Evolutionary conservation across 176 grass and related monocot species (phyloP), one percentile per base, ranked within the genome.

Genomic region (Chloris gayana): DNA sequence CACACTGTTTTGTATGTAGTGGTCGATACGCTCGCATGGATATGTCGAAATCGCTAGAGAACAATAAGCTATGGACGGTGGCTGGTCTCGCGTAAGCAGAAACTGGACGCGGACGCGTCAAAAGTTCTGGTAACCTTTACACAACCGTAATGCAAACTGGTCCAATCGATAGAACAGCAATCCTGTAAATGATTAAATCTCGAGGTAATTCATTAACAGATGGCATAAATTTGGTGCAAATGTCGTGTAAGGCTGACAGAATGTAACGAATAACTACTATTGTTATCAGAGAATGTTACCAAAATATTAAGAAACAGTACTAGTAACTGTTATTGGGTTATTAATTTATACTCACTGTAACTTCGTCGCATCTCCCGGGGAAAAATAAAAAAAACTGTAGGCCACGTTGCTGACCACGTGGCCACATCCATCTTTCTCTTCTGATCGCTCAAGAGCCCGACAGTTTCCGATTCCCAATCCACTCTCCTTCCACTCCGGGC

Each of bases 341-440:
- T 30, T 33, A 35, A n/a, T n/a, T 37, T 37, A 37, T 37, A 37
- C 35, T 54, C 29, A 64, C 41, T 14, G 59, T 46, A 64, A 77
- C 58, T 22, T 64, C 26, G 26, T 32, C 29, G 25, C 39, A 25
- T 37, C 17, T 64, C 25, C 35, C 22, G 8, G 18, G 47, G 64
- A 79, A 25, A 56, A 54, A 79, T 18, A 56, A 54, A 68, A 56
- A 79, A 79, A 79, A 79, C 51, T 33, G 46, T 24, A 42, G 30
- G 62, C 76, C 63, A 67, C 62, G 75, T 78, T 34, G 41, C 65
- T 22, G 35, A 31, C 30, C 63, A 18, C 76, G 7, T 32, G 35
- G 62, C 44, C 76, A 25, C 76, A 2, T 64, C 44, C 30, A 33
- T 65, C 62, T 47, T 46, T n/a, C 75, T 47, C 59, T 62, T 33